Evolutionary conservation across 2,329 filamentous ascomycete species (phyloP).

Genomic region (Proliferodiscus dingleyae): DNA sequence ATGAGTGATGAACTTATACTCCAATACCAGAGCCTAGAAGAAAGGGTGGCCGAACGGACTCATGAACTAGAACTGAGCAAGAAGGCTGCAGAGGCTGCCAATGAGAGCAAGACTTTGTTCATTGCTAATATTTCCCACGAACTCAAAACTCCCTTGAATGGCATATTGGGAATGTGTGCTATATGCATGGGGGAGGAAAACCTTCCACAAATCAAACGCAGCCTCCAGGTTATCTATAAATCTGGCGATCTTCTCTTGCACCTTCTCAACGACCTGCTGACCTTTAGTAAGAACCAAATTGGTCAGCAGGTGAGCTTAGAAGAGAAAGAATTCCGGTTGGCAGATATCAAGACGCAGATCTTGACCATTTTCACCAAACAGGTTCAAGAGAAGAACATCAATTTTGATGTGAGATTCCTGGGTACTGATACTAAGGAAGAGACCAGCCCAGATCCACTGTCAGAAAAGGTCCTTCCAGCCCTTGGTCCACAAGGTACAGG

Average conservation of each 20-base stretch:
- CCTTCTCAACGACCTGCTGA: slow-evolving; percentile 81
- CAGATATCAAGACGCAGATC: slow-evolving; percentile 79
- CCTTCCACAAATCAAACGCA: slow-evolving; percentile 70
- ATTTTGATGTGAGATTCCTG: slow-evolving; percentile 68
- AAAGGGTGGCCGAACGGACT: slow-evolving; percentile 78
- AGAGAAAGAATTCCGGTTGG: slow-evolving; percentile 77
- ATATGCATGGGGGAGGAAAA: slow-evolving; percentile 92
- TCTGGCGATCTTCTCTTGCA: slow-evolving; percentile 81
- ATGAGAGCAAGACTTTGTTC: slow-evolving; percentile 95
- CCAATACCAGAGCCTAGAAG: slow-evolving; percentile 79
- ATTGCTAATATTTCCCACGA: slow-evolving; percentile 90
- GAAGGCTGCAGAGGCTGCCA: slow-evolving; percentile 87
- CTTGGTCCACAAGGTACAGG: slow-evolving; percentile 62
- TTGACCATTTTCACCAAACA: slow-evolving; percentile 87
- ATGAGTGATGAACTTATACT: slow-evolving; percentile 88
- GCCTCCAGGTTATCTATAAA: slow-evolving; percentile 83
- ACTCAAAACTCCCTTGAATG: slow-evolving; percentile 90
- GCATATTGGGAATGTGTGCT: slow-evolving; percentile 89
- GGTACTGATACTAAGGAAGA: slow-evolving; percentile 38
- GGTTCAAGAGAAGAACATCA: slow-evolving; percentile 72
- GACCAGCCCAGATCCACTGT: slow-evolving; percentile 8
- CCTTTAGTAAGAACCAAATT: slow-evolving; percentile 93
- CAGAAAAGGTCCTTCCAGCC: slow-evolving; percentile 43
- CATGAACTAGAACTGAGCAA: slow-evolving; percentile 84
- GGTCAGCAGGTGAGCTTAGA: slow-evolving; percentile 78